A percentile compares a stretch with the other conserved stretches of the same genome.
Conservation (phyloP, 345 rosid species). For the Eucalyptus marginata region DNA sequence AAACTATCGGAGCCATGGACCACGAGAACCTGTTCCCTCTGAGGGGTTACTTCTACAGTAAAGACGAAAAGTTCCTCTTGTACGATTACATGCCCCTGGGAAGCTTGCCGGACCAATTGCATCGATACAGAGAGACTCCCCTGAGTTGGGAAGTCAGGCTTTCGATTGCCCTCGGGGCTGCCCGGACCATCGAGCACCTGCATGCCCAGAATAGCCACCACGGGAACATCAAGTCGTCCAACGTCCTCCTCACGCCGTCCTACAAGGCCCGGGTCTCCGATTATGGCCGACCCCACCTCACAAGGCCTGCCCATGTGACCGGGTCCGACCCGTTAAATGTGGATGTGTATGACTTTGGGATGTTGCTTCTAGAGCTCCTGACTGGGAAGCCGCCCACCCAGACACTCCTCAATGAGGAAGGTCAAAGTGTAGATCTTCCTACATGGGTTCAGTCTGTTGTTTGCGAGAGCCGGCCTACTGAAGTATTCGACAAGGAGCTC, state of each 20-base stretch:
- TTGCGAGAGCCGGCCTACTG: no score
- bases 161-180: constrained; percentile 53
- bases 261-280: constrained; percentile 49
- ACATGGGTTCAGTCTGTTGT: no score
- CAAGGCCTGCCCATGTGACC: constrained; percentile 61
- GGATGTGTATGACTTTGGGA: constrained; percentile 68
- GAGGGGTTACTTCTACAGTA: background rate
- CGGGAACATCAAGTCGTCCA: constrained; percentile 82
- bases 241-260: constrained; percentile 56
- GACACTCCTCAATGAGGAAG: no score
- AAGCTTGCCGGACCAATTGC: background rate
- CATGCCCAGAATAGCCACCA: constrained; percentile 44
- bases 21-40: background rate
- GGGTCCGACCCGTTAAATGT: constrained; percentile 37
- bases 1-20: background rate
- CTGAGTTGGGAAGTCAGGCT: constrained; percentile 69
- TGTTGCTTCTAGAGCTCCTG: constrained; percentile 73
- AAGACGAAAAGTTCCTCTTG: background rate
- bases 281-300: constrained; percentile 55
- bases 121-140: constrained; percentile 21
- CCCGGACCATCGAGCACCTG: constrained; percentile 64
- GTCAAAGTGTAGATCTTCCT: no score
- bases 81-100: background rate
- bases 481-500: no score
- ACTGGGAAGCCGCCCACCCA: constrained; percentile 45